These are phyloP conservation scores for Erigeron canadensis DNA, from an alignment of 129 eudicot genomes.

Conservation along the genomic window DNA sequence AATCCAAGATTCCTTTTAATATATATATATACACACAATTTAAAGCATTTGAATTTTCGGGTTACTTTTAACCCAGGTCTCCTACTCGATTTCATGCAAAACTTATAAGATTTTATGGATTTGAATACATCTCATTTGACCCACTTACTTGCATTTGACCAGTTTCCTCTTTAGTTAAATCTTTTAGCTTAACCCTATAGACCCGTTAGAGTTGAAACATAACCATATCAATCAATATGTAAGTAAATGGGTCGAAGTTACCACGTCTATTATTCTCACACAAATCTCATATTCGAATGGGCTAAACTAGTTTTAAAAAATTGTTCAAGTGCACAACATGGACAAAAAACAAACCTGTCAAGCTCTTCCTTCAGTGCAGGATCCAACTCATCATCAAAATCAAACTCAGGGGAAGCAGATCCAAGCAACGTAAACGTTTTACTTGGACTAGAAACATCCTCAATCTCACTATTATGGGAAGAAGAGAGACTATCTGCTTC, in stretches of 20 bases:
- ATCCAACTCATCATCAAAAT: slow-evolving; percentile 67
- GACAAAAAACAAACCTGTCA: slow-evolving; percentile 46
- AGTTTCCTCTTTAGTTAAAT: no score
- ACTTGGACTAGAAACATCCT: slow-evolving; percentile 37
- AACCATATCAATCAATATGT: no score
- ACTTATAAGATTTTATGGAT: no score
- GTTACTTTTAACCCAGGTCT: no score
- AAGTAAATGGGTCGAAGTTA: background rate
- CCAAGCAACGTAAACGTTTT: slow-evolving; percentile 32
- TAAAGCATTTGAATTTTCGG: no score
- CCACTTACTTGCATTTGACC: no score
- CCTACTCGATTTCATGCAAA: no score
- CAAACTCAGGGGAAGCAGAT: slow-evolving; percentile 40
- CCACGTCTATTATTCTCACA: background rate
- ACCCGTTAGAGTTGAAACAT: no score
- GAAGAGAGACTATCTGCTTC: slow-evolving; percentile 34
- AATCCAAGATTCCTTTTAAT: no score
- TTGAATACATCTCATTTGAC: no score
- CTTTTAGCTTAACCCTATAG: no score
- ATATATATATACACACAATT: no score
- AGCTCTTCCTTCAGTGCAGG: slow-evolving; percentile 66
- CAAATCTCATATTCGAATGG: background rate
- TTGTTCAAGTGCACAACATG: background rate
- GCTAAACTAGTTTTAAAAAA: background rate
- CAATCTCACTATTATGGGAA: slow-evolving; percentile 40